Percentiles rank a stretch among this genome's conserved stretches.
Evolutionary conservation across 805 yeast species (phyloP).

Genomic region (Brettanomyces naardenensis): DNA sequence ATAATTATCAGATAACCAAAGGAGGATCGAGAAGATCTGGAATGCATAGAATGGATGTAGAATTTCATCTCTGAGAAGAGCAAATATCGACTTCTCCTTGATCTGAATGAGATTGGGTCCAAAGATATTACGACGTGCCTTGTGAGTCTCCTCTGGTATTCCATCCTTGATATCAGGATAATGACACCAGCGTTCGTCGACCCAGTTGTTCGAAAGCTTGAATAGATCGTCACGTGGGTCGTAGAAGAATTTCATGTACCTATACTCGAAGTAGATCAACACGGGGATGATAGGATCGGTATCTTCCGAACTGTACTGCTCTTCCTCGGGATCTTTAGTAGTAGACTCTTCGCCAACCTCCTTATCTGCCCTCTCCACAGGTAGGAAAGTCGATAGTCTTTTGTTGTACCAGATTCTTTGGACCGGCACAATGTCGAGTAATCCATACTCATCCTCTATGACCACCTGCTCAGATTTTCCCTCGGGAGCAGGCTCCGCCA

Average conservation of each 20-base stretch:
- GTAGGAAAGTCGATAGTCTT: constrained; percentile 60
- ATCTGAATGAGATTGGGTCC: constrained; percentile 72
- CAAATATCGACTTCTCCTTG: constrained; percentile 57
- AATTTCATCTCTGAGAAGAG: constrained; percentile 76
- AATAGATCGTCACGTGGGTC: constrained; percentile 84
- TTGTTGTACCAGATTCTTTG: constrained; percentile 58
- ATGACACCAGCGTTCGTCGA: constrained; percentile 69
- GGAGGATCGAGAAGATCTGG: constrained; percentile 82
- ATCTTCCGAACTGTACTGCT: constrained; percentile 18
- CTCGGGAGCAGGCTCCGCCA: constrained; percentile 60
- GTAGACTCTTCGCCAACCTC: constrained; percentile 16
- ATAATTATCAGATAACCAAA: constrained; percentile 91
- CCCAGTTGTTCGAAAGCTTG: constrained; percentile 81
- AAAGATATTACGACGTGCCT: constrained; percentile 65
- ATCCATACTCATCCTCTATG: constrained; percentile 90
- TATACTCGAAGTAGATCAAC: constrained; percentile 64
- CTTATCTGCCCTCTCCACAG: constrained; percentile 14
- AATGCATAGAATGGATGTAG: constrained; percentile 93
- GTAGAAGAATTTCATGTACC: constrained; percentile 77
- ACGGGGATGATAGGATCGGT: constrained; percentile 63
- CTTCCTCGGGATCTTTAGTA: neutral
- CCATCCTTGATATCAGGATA: constrained; percentile 54
- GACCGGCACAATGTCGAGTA: constrained; percentile 54
- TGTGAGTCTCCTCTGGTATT: constrained; percentile 57
- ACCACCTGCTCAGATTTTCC: constrained; percentile 90